Base-by-base conservation (phyloP, 2,329 filamentous ascomycete genomes). In the Blastomyces percursus region DNA sequence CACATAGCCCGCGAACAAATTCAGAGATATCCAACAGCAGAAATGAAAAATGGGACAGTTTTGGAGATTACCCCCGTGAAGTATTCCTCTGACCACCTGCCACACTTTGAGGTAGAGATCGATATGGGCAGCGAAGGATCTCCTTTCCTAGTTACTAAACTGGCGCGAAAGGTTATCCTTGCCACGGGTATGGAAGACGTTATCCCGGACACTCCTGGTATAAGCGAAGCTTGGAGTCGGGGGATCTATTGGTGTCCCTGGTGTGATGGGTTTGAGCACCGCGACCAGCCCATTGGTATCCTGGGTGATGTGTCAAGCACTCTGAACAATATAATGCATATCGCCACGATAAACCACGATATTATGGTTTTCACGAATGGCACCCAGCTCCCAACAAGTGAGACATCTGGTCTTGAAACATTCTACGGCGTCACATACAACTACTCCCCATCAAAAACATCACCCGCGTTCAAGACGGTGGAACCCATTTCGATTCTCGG, bases 161-260 rank as follows among this genome's bases (percentile, higher is more conserved):
- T 75, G 0, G 77, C 83, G 0, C 78, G 80, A 63, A 84, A 83
- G 67, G 69, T 86, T 44, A 73, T 86, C 42, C 77, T 86, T 3
- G 84, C 78, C 27, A 86, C 83, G 0, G 84, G 84, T 5, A 71
- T 86, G 24, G 73, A 72, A 7, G 84, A 86, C 67, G 69, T 83
- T 30, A 72, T 86, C 2, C 83, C 84, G 0, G 27, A 63, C 0
- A 85, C 82, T 0, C 83, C 84, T 0, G 84, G 84, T 0, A 61
- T 86, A 0, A 40, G 66, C 8, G 80, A 84, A 61, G 80, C 79
- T 67, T 86, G 81, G 79, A 83, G 82, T 58, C 77, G 81, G 63
- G 84, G 84, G 6, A 80, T 86, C 60, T 86, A 75, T 73, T 86
- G 84, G 82, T 86, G 84, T 61, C 83, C 83, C 0, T 86, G 84